Evolutionary conservation across 129 eudicot species (phyloP).

Genomic region (Logfia minima): DNA sequence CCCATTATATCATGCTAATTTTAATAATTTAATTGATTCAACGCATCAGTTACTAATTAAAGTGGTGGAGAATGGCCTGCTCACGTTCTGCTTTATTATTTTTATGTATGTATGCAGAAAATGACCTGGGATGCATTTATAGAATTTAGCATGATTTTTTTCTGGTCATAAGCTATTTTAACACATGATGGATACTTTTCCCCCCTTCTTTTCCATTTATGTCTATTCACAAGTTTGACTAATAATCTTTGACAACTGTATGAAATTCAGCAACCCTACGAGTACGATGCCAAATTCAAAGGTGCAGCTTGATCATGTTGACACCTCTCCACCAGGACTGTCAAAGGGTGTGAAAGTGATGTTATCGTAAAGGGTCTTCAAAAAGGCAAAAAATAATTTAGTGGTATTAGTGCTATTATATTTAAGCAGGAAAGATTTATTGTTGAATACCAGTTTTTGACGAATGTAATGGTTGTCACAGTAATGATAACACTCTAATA

Average conservation of each 20-base stretch:
- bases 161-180: neutral
- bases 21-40: neutral
- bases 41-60: neutral
- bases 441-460: neutral
- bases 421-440: too few relatives aligned
- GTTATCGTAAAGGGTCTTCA: neutral
- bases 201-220: too few relatives aligned
- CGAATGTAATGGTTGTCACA: neutral
- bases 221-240: neutral
- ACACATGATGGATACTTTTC: neutral
- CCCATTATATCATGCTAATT: neutral
- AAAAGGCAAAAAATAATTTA: too few relatives aligned
- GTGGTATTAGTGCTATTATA: neutral
- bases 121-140: neutral
- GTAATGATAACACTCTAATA: neutral
- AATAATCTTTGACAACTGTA: conserved; percentile 7
- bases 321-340: neutral
- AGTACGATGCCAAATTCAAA: conserved; percentile 86
- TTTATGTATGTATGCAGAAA: neutral
- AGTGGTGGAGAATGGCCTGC: neutral
- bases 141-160: neutral
- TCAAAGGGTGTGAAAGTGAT: neutral
- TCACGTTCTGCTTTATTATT: neutral
- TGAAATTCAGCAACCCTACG: conserved; percentile 75
- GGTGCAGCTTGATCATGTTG: conserved; percentile 48